A percentile compares a stretch with the other conserved stretches of the same genome.
Evolutionary conservation across 2,329 filamentous ascomycete genomes (phyloP).

Genomic region (Zopfia rhizophila): DNA sequence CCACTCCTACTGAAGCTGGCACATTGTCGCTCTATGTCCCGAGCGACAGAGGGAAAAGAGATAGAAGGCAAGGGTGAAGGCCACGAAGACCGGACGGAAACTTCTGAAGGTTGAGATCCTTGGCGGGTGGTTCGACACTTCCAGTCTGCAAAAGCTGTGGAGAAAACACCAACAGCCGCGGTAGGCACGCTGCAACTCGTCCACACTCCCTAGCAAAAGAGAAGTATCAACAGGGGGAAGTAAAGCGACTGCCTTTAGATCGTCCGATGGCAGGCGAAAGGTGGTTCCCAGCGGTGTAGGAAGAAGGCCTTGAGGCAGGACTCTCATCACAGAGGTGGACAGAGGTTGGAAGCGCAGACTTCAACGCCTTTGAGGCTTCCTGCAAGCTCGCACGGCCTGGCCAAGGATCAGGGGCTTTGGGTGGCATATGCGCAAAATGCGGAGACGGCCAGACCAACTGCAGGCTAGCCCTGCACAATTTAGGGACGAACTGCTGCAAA

Average conservation of each 20-base stretch:
- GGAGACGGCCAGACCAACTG: conserved; percentile 51
- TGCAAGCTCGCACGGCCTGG: conserved; percentile 48
- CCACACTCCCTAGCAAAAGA: conserved; percentile 30
- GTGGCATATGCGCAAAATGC: conserved; percentile 54
- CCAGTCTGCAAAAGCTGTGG: conserved; percentile 15
- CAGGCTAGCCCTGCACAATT: conserved; percentile 50
- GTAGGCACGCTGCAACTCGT: conserved; percentile 37
- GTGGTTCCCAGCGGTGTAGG: conserved; percentile 33
- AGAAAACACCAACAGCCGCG: conserved; percentile 28
- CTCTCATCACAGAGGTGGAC: conserved; percentile 48
- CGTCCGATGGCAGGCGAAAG: conserved; percentile 30
- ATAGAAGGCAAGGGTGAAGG: conserved; percentile 31
- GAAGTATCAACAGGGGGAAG: conserved; percentile 24
- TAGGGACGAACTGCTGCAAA: conserved; percentile 52
- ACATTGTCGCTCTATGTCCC: conserved; percentile 49
- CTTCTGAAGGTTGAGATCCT: conserved; percentile 35
- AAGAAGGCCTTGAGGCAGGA: conserved; percentile 38
- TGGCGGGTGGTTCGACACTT: conserved; percentile 46
- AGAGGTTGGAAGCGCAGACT: conserved; percentile 45
- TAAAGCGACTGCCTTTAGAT: conserved; percentile 34
- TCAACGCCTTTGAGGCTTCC: conserved; percentile 54
- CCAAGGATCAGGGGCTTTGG: conserved; percentile 52
- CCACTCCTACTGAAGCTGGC: conserved; percentile 46
- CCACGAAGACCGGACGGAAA: conserved; percentile 34
- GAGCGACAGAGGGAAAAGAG: conserved; percentile 40